Percentiles rank a stretch among this genome's conserved stretches.
Conservation (phyloP, 163 green algal genomes). For the Chlorella variabilis region DNA sequence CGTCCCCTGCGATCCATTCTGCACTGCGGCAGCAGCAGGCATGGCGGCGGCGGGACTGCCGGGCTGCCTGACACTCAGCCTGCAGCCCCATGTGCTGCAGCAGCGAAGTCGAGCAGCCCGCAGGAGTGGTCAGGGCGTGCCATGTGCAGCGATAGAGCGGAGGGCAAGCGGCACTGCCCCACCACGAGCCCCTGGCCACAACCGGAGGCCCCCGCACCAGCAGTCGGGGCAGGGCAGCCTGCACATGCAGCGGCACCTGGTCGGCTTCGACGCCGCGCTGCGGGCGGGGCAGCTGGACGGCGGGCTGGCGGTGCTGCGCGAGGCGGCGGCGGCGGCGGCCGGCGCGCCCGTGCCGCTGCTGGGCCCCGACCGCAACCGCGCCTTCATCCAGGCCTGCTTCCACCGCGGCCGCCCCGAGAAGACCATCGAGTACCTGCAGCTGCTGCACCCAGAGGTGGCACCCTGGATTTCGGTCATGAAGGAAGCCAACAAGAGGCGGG, state of each 20-base stretch:
- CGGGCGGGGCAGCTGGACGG: neutral
- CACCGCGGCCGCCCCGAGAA: slow-evolving; percentile 7
- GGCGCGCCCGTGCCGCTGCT: neutral
- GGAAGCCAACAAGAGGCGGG: slow-evolving; percentile 26
- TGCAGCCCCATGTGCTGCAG: neutral
- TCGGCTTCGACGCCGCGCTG: neutral
- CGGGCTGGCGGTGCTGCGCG: neutral
- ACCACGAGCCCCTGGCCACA: too few species aligned
- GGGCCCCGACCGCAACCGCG: slow-evolving; percentile 6
- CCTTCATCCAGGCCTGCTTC: slow-evolving; percentile 30
- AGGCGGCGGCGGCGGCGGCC: neutral
- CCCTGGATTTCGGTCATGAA: slow-evolving; percentile 23
- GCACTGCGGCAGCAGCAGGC: too few species aligned
- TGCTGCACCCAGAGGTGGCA: neutral
- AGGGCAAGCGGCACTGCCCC: too few species aligned
- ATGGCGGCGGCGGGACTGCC: neutral
- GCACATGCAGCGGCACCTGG: neutral
- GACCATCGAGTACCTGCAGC: slow-evolving; percentile 15
- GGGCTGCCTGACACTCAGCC: neutral
- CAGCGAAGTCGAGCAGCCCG: too few species aligned
- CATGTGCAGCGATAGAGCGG: too few species aligned
- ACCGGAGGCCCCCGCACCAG: too few species aligned
- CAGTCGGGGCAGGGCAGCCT: neutral
- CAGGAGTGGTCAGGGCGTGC: too few species aligned
- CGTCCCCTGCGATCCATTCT: too few species aligned